Evolutionary conservation across 2,329 filamentous ascomycete species (phyloP), one percentile per base, ranked within the genome.

Genomic region (Corniculantispora saksenae): DNA sequence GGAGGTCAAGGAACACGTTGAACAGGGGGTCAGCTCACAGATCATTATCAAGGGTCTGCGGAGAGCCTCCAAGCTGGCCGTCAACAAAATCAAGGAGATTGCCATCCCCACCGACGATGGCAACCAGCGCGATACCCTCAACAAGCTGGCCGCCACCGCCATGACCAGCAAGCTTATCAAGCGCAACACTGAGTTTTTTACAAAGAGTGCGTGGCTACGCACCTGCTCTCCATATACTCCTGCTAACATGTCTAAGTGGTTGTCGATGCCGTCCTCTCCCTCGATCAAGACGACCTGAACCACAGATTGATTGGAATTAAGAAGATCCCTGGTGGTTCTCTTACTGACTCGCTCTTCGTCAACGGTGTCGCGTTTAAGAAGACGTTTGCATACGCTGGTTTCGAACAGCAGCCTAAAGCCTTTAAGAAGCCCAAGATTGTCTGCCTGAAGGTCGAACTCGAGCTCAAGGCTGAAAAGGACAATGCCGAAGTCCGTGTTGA

Each of bases 101-200:
- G 91, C 94, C 56, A 88, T 98, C 70, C 89, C 89, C 80, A 94
- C 93, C 63, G 86, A 88, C 71, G 93, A 97, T 77, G 87, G 84
- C 66, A 94, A 91, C 80, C 91, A 90, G 80, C 88, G 92, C 72
- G 94, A 97, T 72, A 98, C 94, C 50, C 85, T 99, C 67, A 81
- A 84, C 77, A 97, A 97, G 81, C 84, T 99, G 72, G 95, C 95
- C 35, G 93, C 87, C 43, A 99, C 95, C 32, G 95, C 95, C 72
- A 99, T 99, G 95, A 98, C 94, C 79, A 97, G 94, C 86, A 99
- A 99, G 85, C 84, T 99, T 72, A 98, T 99, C 77, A 97, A 98
- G 87, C 87, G 94, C 74, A 98, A 99, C 82, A 91, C 95, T 38
- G 88, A 88, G 3, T 99, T 98, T 80, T 99, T 99, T 82, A 98